Base-by-base conservation (phyloP, 768 basidiomycete species). In the Lentinula edodes region DNA sequence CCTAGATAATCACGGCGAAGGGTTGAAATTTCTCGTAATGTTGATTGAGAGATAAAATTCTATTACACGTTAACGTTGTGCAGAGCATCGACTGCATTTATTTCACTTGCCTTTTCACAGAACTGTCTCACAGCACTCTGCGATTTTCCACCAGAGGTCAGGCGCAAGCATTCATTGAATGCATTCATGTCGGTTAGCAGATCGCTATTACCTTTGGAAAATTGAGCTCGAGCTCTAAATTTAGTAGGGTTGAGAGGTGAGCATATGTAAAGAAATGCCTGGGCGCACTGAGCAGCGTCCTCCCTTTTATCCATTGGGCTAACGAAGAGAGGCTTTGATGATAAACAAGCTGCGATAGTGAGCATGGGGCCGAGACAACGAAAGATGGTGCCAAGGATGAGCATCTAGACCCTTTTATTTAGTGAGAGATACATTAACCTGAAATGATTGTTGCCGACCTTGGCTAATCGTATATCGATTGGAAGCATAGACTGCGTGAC, bases 311-410 rank as follows among this genome's bases (percentile, higher is more conserved):
- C 93, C 71, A 90, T 79, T 0, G 94, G 92, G 63, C 74, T 91
- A 12, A 85, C 65, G 73, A 97, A 98, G 52, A 98, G 72, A 0
- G 95, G 89, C 68, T 95, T 98, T 4, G 89, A 90, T 2, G 94
- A 95, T 39, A 98, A 74, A 62, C 85, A 79, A 16, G 94, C 93
- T 0, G 87, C 89, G 38, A 95, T 83, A 1, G 91, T 93, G 35
- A 95, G 77, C 12, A 92, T 79, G 2, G 93, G 91, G 58, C 85
- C 87, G 8, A 96, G 74, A 66, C 93, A 95, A 65, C 83, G 83
- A 76, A 98, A 95, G 51, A 95, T 82, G 5, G 87, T 83, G 0
- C 84, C 93, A 0, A 97, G 77, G 6, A 97, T 83, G 23, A 98
- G 83, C 90, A 98, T 95, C 90, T 91, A 62, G n/a, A 45, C n/a